These are phyloP conservation scores for Geranomyces variabilis DNA, from an alignment of 192 early-diverging fungal genomes.

Conservation along the genomic window DNA sequence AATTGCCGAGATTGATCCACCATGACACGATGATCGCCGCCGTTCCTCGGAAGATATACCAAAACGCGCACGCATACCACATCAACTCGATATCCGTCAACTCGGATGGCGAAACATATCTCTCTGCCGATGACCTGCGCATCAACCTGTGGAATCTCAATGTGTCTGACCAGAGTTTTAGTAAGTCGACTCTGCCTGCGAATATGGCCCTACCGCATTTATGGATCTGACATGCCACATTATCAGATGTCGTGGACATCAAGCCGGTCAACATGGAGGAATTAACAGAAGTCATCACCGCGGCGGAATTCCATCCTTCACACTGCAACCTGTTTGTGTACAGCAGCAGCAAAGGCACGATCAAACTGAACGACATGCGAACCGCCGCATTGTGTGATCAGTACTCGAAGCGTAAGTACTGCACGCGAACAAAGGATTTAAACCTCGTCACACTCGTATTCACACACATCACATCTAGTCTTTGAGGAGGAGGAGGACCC, in stretches of 20 bases:
- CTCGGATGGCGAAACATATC: constrained; percentile 96
- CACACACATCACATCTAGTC: constrained; percentile 49
- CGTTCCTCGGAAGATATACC: constrained; percentile 92
- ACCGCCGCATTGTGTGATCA: constrained; percentile 91
- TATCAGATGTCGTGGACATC: constrained; percentile 95
- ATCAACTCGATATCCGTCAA: constrained; percentile 99
- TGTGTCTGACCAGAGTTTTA: constrained; percentile 98
- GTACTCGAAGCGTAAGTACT: constrained; percentile 80
- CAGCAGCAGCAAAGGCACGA: constrained; percentile 96
- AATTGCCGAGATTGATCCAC: constrained; percentile 84
- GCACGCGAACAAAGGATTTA: not conserved
- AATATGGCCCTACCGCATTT: not conserved
- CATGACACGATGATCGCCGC: constrained; percentile 97
- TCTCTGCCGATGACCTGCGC: constrained; percentile 96
- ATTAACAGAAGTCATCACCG: constrained; percentile 97
- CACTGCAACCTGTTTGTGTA: constrained; percentile 99
- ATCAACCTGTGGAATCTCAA: constrained; percentile 99
- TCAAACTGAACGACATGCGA: constrained; percentile 98
- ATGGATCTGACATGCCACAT: too few species aligned
- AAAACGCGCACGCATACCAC: constrained; percentile 98
- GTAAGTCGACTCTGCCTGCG: constrained; percentile 27
- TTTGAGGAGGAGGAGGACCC: constrained; percentile 97
- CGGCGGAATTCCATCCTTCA: constrained; percentile 94
- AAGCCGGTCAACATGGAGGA: constrained; percentile 99
- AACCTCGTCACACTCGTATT: not conserved